These are phyloP conservation scores for Entomortierella chlamydospora DNA, from an alignment of 192 early-diverging fungal species.

Conservation along the genomic window DNA sequence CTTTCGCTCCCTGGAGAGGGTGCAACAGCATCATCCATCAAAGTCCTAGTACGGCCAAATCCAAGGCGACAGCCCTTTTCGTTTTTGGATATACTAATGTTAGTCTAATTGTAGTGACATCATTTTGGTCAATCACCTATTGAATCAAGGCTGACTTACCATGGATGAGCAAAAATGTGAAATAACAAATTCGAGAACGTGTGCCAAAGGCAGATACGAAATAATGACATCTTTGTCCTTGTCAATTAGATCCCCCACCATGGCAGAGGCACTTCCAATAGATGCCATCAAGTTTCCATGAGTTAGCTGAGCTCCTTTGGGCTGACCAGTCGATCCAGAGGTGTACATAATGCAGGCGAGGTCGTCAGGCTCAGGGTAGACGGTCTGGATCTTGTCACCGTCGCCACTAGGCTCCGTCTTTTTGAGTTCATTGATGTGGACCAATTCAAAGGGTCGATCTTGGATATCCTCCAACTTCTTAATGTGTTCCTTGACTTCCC, in stretches of 20 bases:
- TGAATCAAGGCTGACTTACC: too few species aligned
- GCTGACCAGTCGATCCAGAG: conserved; percentile 77
- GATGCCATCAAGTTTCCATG: conserved; percentile 75
- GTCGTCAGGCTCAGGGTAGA: conserved; percentile 47
- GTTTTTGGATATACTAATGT: background rate
- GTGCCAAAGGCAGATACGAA: conserved; percentile 75
- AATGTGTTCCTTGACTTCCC: conserved; percentile 25
- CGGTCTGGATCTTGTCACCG: conserved; percentile 11
- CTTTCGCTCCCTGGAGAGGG: conserved; percentile 53
- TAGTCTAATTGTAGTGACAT: background rate
- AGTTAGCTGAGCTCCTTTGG: conserved; percentile 78
- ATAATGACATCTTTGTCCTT: conserved; percentile 56
- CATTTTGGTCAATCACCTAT: too few species aligned
- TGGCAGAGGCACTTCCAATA: conserved; percentile 52
- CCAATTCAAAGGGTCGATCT: conserved; percentile 36
- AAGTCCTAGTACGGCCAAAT: conserved; percentile 73
- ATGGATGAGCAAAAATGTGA: conserved; percentile 61
- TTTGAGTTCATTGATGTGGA: conserved; percentile 66
- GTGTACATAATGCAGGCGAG: conserved; percentile 82
- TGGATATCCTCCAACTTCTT: conserved; percentile 18
- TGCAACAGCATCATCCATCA: conserved; percentile 71
- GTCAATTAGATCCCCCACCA: conserved; percentile 36
- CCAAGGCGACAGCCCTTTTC: conserved; percentile 66
- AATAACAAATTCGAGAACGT: conserved; percentile 75
- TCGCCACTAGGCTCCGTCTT: conserved; percentile 36